Base-by-base conservation (phyloP, 164 flowering plant species). In the Vitis amurensis region DNA sequence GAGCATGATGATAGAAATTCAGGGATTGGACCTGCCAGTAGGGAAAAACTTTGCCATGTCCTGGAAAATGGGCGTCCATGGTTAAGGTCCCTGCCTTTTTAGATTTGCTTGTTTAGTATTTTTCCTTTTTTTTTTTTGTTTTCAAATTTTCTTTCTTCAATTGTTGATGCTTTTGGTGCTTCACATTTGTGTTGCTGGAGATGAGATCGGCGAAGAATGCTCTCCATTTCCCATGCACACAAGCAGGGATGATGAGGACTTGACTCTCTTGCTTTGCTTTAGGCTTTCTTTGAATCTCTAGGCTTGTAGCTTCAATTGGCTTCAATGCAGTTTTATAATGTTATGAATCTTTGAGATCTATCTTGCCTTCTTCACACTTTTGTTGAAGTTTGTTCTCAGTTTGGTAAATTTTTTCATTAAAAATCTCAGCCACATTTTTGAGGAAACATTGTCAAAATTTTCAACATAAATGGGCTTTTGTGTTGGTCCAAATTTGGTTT, bases 21-120 rank as follows among this genome's bases (percentile, higher is more conserved):
- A 68, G 15, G 89, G 90, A 3, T 68, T 88, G 74, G 63, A 68
- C 2, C 47, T 90, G 70, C 85, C 84, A 11, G 61, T 90, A 0
- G 92, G 95, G 29, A 87, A 87, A 73, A 83, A 82, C 63, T 90
- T 88, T 73, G 81, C 78, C 11, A 76, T 90, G 80, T 73, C 92
- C 31, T 90, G 90, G 92, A 77, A 84, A 69, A 87, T 87, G 82
- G 85, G 87, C 17, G 51, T 82, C 50, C 68, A 56, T 52, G 81
- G 78, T 56, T 81, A 78, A 78, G 69, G 55, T 17, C 11, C 27
- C 30, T 19, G 49, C 4, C 15, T 13, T 27, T 51, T 17, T 27
- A 37, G 8, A 2, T 14, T 53, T 53, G 13, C 11, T 29, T 31
- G 8, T 44, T 52, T 50, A 2, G 4, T 13, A 5, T 37, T n/a